Evolutionary conservation across 1,284 basidiomycete species (phyloP), one percentile per base, ranked within the genome.

Genomic region (Cutaneotrichosporon curvatum): DNA sequence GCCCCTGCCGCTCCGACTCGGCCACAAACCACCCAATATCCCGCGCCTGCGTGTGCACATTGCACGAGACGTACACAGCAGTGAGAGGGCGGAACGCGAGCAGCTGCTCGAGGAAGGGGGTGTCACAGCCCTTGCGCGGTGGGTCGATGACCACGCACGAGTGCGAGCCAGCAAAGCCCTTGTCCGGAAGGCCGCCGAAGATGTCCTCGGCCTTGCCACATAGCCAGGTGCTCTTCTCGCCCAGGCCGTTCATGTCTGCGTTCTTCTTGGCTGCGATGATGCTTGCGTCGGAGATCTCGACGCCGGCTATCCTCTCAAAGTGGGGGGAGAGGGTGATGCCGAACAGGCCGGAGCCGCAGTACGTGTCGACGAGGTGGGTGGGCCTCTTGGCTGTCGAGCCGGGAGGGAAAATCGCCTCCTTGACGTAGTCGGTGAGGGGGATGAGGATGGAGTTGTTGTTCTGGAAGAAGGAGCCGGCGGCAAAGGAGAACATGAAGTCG

Each of bases 361-460:
- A 94, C 2, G 89, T 82, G 65, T 95, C 89, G 28, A 95, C 85
- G 21, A 95, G 81, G 66, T 90, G 87, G 0, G 85, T 87, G 2
- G 84, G 82, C 7, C 40, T 41, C 25, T 50, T 53, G 9, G 51
- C 30, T 1, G 45, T 45, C 19, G 43, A 38, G 7, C 64, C 52
- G 12, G 70, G 45, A 9, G 73, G 75, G 62, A 85, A 81, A 60
- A 90, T 82, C 38, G 84, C 81, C 34, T 83, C 77, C 45, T 79
- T 79, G 47, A 95, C 87, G 71, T 92, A 90, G 50, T 79, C 70
- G 8, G 88, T 85, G 40, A 98, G 78, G 0, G 86, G 81, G 8
- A 83, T 76, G 15, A 98, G 81, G 44, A 96, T 87, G 16, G 85
- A 83, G 66, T 94, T 94, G 76, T 98, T 98, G 77, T 97, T 97